Conservation (phyloP, 1,284 basidiomycete genomes). For the Boletellus deceptivus region DNA sequence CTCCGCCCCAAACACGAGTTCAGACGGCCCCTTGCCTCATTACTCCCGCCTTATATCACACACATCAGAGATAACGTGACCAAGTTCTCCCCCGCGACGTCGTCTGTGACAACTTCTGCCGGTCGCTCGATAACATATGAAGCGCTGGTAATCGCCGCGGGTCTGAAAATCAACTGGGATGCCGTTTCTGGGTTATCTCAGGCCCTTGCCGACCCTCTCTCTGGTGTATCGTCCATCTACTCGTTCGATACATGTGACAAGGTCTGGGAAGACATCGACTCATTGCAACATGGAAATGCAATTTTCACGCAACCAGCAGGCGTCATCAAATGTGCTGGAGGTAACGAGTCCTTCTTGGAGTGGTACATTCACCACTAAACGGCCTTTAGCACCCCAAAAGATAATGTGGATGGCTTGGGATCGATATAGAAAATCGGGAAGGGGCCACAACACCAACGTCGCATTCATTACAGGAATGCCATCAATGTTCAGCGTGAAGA, state of each 20-base stretch:
- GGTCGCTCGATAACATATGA: conserved; percentile 84
- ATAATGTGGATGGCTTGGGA: conserved; percentile 97
- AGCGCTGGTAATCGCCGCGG: conserved; percentile 84
- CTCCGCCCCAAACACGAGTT: conserved; percentile 70
- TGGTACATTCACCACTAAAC: conserved; percentile 4
- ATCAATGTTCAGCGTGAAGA: conserved; percentile 89
- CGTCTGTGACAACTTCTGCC: conserved; percentile 68
- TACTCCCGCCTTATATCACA: conserved; percentile 74
- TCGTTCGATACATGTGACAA: conserved; percentile 87
- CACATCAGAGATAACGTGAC: conserved; percentile 77
- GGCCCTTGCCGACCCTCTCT: conserved; percentile 74
- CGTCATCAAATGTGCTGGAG: conserved; percentile 93
- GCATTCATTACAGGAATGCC: conserved; percentile 93
- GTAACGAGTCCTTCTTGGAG: conserved; percentile 36
- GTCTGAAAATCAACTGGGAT: conserved; percentile 84
- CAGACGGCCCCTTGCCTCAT: conserved; percentile 61
- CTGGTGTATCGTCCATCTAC: conserved; percentile 94
- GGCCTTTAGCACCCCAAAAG: conserved; percentile 76
- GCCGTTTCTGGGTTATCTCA: conserved; percentile 75
- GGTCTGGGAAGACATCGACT: conserved; percentile 78
- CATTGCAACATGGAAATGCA: conserved; percentile 76
- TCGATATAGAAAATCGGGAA: conserved; percentile 57
- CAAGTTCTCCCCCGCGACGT: conserved; percentile 73
- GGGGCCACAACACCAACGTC: conserved; percentile 61
- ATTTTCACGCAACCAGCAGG: conserved; percentile 98